Base-by-base conservation (phyloP, 2,329 filamentous ascomycete species). In the Colletotrichum caudatum region DNA sequence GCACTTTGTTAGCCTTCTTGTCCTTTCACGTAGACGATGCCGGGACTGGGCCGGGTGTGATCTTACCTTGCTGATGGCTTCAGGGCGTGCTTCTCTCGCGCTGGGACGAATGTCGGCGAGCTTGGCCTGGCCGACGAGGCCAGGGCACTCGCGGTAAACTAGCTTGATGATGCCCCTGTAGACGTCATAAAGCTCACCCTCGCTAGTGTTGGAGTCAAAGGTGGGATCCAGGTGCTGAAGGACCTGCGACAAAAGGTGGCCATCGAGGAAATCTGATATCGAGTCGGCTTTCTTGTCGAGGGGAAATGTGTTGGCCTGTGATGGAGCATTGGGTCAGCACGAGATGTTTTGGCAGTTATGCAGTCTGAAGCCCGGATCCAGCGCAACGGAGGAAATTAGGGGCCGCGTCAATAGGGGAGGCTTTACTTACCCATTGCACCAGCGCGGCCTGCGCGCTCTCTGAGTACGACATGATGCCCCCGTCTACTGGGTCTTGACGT, bases 61-160 rank as follows among this genome's bases (percentile, higher is more conserved):
- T 72, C 76, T 74, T 84, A 84, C 87, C 82, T 89, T 85, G 74
- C 83, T 82, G 63, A 89, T 85, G 73, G 87, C 85, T 74, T 87
- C 82, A 35, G 83, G 82, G 75, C 89, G 87, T 35, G 87, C 85
- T 74, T 88, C 85, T 74, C 89, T 87, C 72, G 86, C 87, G 66
- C 91, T 84, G 62, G 85, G 83, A 79, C 88, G 88, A 75, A 90
- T 88, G 75, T 90, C 84, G 66, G 87, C 83, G 53, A 83, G 83
- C 75, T 84, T 85, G 62, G 87, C 84, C 71, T 89, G 81, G 46
- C 84, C 85, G 68, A 84, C 84, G 65, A 90, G 82, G 51, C 86
- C 85, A 3, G 83, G 81, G 73, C 86, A 85, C 64, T 87, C 80
- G 60, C 85, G 83, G 63, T 87, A 85, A 66, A 90, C 86, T 76